Evolutionary conservation across 2,329 filamentous ascomycete genomes (phyloP).

Genomic region (Calonectria crousiana): DNA sequence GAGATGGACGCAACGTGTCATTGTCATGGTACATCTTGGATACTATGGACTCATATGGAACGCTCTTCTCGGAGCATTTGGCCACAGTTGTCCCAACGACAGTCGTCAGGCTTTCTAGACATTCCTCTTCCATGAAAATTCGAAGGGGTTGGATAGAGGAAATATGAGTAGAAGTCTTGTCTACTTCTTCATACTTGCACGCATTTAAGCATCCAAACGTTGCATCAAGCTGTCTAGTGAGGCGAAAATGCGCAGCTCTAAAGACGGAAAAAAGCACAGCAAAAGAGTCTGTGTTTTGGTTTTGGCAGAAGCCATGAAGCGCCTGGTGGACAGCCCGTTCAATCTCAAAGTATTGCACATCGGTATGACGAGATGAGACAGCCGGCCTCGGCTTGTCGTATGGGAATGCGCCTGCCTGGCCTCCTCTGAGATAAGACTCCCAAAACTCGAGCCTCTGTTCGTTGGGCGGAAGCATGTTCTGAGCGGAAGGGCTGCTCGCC

Average conservation of each 20-base stretch:
- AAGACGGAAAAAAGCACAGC: conserved; percentile 38
- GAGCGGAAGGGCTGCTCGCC: too few relatives aligned
- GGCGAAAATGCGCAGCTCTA: conserved; percentile 38
- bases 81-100: conserved; percentile 27
- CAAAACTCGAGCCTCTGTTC: neutral
- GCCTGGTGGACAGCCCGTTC: conserved; percentile 10
- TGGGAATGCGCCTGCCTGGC: conserved; percentile 24
- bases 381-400: conserved; percentile 23
- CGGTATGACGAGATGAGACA: conserved; percentile 25
- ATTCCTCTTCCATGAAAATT: conserved; percentile 26
- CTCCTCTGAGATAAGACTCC: neutral
- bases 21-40: conserved; percentile 16
- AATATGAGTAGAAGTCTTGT: conserved; percentile 37
- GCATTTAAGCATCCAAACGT: conserved; percentile 37
- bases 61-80: conserved; percentile 34
- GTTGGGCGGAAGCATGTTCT: neutral
- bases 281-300: conserved; percentile 12
- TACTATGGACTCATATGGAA: conserved; percentile 40
- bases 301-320: conserved; percentile 26
- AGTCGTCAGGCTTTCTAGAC: conserved; percentile 33
- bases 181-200: conserved; percentile 28
- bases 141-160: conserved; percentile 41
- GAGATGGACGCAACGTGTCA: conserved; percentile 29
- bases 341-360: conserved; percentile 15
- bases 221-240: conserved; percentile 37